These are phyloP conservation scores for Psophocarpus tetragonolobus DNA, from an alignment of 306 rosid genomes.

Conservation along the genomic window DNA sequence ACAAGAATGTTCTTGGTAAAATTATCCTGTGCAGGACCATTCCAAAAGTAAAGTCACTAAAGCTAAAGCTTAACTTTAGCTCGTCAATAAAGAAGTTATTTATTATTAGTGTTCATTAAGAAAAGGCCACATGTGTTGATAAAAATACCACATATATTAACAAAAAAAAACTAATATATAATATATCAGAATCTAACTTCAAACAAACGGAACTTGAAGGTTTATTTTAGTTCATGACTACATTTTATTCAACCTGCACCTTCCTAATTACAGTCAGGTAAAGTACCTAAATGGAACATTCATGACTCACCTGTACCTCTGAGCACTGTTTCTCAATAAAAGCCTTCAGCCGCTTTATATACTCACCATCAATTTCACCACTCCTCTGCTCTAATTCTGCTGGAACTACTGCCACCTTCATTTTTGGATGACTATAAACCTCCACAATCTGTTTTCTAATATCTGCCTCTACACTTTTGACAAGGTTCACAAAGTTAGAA, in stretches of 20 bases:
- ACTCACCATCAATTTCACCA: slow-evolving; percentile 77
- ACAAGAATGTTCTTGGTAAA: neutral
- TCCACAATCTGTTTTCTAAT: slow-evolving; percentile 81
- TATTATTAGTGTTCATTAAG: no score
- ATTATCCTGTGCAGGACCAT: neutral
- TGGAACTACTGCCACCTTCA: slow-evolving; percentile 87
- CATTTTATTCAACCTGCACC: neutral
- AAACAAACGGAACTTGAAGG: neutral
- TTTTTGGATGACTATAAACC: slow-evolving; percentile 81
- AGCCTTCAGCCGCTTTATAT: slow-evolving; percentile 76
- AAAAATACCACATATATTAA: no score
- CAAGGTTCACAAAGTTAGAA: slow-evolving; percentile 57
- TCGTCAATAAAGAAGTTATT: no score
- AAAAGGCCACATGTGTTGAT: no score
- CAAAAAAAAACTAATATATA: no score
- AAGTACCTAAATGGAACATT: slow-evolving; percentile 16
- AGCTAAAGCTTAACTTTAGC: no score
- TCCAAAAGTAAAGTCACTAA: no score
- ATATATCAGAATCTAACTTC: slow-evolving; percentile 6
- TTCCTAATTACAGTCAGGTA: slow-evolving; percentile 6
- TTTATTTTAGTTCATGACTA: slow-evolving; percentile 6
- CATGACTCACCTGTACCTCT: slow-evolving; percentile 72
- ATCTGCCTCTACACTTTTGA: slow-evolving; percentile 65
- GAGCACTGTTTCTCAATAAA: slow-evolving; percentile 91
- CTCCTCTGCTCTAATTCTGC: slow-evolving; percentile 85